Evolutionary conservation across 352 stramenopile species (phyloP), one percentile per base, ranked within the genome.

Genomic region (Pilasporangium apinafurcum): DNA sequence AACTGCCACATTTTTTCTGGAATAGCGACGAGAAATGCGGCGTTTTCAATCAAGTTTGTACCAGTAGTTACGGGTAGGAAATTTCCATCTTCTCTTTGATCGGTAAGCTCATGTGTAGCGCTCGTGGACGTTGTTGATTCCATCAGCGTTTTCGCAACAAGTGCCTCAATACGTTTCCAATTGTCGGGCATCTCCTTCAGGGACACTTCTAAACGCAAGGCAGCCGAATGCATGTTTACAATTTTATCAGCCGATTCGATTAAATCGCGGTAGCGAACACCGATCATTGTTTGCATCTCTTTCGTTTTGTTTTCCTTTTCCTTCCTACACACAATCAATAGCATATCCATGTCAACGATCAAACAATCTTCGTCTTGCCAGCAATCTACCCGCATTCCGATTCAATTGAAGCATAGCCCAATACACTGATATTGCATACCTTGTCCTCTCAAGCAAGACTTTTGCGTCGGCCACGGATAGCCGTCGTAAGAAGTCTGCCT

Each of bases 171-270:
- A 24, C 61, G 50, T 22, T 73, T 73, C 83, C 83, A 95, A 49
- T 83, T 71, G n/a, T 73, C 54, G 0, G 83, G 78, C 83, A 95
- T 90, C 46, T 95, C 80, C 46, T 87, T 80, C 9, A 95, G 60
- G 13, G 80, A 84, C 27, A 70, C 62, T 35, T 91, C 80, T 13
- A 95, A 68, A n/a, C 69, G 69, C 45, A 92, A 52, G 9, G 83
- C 80, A 2, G 79, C 77, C 44, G 92, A 89, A 51, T 96, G 85
- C 88, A 97, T 97, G 26, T 68, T 92, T 10, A 96, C 76, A 36
- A 97, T 96, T 53, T 89, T 89, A 61, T 97, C 88, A 1, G 88
- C 88, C 25, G 87, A 96, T 46, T 96, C 86, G 51, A 97, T 97
- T 10, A 97, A 64, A 47, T 97, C 86, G 24, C 92, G 86, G 37